Conservation (phyloP, 371 early-diverging fungal species). For the Parasitella parasitica region DNA sequence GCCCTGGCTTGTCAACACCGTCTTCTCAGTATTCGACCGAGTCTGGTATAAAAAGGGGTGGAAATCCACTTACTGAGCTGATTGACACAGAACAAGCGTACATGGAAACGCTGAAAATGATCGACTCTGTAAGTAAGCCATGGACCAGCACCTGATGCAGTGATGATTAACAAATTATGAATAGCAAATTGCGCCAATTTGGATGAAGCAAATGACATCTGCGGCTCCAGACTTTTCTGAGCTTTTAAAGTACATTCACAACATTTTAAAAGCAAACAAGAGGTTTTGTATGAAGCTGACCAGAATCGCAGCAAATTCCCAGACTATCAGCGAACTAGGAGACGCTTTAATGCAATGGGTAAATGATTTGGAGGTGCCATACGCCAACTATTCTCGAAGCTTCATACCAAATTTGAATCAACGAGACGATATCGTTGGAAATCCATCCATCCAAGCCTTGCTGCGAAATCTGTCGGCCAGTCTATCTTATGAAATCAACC, state of each 20-base stretch:
- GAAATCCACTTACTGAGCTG: conserved; percentile 47
- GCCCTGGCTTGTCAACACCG: conserved; percentile 14
- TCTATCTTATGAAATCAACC: conserved; percentile 27
- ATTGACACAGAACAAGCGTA: conserved; percentile 51
- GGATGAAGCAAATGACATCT: conserved; percentile 48
- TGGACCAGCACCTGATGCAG: too few species aligned
- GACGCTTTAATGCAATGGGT: conserved; percentile 53
- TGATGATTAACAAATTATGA: background rate
- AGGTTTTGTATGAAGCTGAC: conserved; percentile 38
- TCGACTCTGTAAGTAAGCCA: conserved; percentile 51
- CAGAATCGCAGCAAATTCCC: conserved; percentile 32
- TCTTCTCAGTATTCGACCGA: conserved; percentile 32
- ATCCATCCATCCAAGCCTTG: conserved; percentile 26
- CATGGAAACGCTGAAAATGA: conserved; percentile 42
- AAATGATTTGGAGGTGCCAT: conserved; percentile 56
- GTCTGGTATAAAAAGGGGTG: conserved; percentile 11
- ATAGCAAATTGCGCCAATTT: conserved; percentile 55
- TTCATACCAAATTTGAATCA: conserved; percentile 39
- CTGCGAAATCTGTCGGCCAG: conserved; percentile 29
- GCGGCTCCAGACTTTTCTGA: conserved; percentile 52
- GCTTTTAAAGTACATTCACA: conserved; percentile 38
- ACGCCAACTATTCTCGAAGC: conserved; percentile 44
- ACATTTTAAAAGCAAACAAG: conserved; percentile 45
- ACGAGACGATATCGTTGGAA: conserved; percentile 36
- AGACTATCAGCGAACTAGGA: conserved; percentile 38